Base-by-base conservation (phyloP, 495 filamentous ascomycete genomes). In the Tuber microsphaerosporum region DNA sequence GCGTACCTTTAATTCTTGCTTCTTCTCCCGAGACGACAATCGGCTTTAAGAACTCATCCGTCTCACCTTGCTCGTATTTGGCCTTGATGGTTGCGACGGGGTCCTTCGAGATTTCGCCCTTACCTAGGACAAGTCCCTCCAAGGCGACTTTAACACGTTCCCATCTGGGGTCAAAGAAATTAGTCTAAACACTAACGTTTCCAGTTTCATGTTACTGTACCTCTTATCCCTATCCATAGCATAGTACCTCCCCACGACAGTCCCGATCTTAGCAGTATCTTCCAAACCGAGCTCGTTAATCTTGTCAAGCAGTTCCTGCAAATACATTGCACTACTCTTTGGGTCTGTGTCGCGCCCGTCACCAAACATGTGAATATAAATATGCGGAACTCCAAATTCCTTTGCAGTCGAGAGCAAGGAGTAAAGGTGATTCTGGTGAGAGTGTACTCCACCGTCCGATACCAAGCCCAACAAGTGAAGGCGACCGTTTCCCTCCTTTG, bases 181-280 rank as follows among this genome's bases (percentile, higher is more conserved):
- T 69, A 77, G 73, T 31, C 14, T 19, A 16, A 70, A 1, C 31
- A 16, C 14, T 6, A 37, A 34, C 6, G 7, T 17, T 8, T 12
- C 44, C 34, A 7, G 56, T 34, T 34, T 34, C 34, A 6, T 12
- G 37, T 37, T 39, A 42, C 31, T 44, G 70, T 79, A 79, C 77
- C 77, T 79, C 92, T 98, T 99, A 85, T 99, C 95, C 81, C 95
- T 94, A 87, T 99, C 95, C 95, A 99, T 99, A 83, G 93, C 93
- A 84, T 93, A 99, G 89, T 97, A 99, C 77, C 95, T 89, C 72
- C 95, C 95, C 51, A 98, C 94, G 43, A 97, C 89, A 34, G 95
- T 97, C n/a, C 92, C 94, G 78, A 98, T 88, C 31, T 81, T 81
- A 12, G 70, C 79, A 39, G 71, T 76, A 82, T 94, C 86, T 81